These are phyloP conservation scores for Sedum album DNA, from an alignment of 164 flowering plant genomes.

Conservation along the genomic window DNA sequence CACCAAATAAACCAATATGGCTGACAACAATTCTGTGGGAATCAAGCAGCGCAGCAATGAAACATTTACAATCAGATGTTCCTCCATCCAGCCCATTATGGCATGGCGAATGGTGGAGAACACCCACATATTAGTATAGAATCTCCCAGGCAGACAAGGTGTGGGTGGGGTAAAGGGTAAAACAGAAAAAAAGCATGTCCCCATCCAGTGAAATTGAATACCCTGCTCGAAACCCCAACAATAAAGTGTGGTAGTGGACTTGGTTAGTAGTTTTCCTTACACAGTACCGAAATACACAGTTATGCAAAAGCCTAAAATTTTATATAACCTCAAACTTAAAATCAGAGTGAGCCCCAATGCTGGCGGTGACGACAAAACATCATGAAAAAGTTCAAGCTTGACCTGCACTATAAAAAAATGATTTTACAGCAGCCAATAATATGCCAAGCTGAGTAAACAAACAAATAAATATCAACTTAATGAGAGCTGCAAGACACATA, in stretches of 20 bases:
- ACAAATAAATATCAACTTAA: background rate
- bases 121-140: background rate
- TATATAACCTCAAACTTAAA: background rate
- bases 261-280: background rate
- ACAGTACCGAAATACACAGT: background rate
- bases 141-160: background rate
- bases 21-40: conserved; percentile 9
- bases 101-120: background rate
- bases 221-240: background rate
- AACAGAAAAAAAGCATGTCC: background rate
- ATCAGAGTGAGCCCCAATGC: background rate
- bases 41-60: conserved; percentile 5
- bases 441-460: background rate
- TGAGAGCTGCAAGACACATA: background rate
- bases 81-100: background rate
- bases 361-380: background rate
- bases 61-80: background rate
- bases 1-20: conserved; percentile 9
- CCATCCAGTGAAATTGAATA: background rate
- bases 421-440: too few relatives aligned
- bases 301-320: background rate
- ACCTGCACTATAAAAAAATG: background rate
- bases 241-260: background rate
- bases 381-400: background rate
- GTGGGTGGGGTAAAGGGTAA: background rate